Base-by-base conservation (phyloP, 495 filamentous ascomycete genomes). In the Lepraria neglecta region DNA sequence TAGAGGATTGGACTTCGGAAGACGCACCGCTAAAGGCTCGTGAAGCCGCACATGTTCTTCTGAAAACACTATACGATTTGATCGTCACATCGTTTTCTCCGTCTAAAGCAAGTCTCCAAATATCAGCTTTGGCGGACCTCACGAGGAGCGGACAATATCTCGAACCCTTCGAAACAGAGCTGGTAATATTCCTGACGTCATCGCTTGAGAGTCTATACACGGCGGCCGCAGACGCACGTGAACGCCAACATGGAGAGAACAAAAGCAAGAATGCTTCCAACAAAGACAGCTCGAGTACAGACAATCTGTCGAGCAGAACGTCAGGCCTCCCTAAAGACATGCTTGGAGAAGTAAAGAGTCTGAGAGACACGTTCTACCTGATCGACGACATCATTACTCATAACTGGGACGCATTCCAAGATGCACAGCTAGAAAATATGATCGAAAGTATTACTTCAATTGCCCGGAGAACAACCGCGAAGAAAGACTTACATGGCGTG, bases 361-460 rank as follows among this genome's bases (percentile, higher is more conserved):
- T 96, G 43, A 78, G 78, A 47, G 80, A 84, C 59, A 74, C 95
- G 7, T 88, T 95, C 66, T 77, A 81, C 52, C 88, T 91, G 51
- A 79, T 88, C 31, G 83, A 84, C n/a, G 84, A 91, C 67, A 75
- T 94, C 61, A 86, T 94, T 72, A 91, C 87, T 65, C 87, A 92
- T 73, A 92, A 91, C 72, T 87, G 86, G 70, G 88, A 86, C 61
- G 80, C 85, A 33, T 87, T 90, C 44, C 79, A 80, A 43, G 83
- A 88, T 54, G 77, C 79, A 31, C 85, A 89, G 56, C 78, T 91
- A 46, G 81, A 80, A 58, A 68, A 72, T 10, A 71, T 98, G 54
- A 80, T 98, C 38, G 77, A 80, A 28, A 79, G 81, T 17, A 75
- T 90, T 12, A 80, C 94, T 50, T 77, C 76, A 11, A 87, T 95